phyloP scores from a whole-genome alignment of 345 rosid species.

The Eucalyptus melliodora region DNA sequence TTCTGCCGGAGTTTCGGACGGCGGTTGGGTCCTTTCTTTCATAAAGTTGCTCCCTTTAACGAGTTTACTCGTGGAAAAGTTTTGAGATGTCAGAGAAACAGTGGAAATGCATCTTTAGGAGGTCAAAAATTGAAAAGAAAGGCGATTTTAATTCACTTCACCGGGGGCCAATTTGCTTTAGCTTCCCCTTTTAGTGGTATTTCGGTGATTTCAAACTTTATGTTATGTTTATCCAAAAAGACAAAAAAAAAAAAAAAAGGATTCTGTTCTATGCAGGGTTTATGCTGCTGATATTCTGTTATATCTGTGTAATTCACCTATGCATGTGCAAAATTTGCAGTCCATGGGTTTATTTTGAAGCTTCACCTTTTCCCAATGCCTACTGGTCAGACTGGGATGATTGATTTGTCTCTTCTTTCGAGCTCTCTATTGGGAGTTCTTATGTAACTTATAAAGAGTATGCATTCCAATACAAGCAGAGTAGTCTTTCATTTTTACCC shows the following conservation, averaged over 20 bases:
- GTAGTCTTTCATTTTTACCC: background rate
- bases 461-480: background rate
- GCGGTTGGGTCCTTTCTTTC: background rate
- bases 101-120: background rate
- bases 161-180: background rate
- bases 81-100: background rate
- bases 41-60: background rate
- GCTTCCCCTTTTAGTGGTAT: background rate
- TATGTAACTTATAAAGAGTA: background rate
- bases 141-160: background rate
- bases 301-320: background rate
- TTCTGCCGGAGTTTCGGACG: background rate
- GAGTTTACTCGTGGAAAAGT: background rate
- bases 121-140: background rate
- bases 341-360: background rate
- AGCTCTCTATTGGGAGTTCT: background rate
- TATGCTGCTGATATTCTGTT: background rate
- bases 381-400: background rate
- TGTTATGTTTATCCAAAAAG: background rate
- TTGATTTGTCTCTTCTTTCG: background rate
- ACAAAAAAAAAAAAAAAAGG: background rate
- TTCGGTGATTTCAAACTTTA: background rate
- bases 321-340: background rate
- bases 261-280: background rate
- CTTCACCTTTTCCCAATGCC: background rate